Evolutionary conservation across 495 filamentous ascomycete genomes (phyloP).

Genomic region (Aspergillus campestris): DNA sequence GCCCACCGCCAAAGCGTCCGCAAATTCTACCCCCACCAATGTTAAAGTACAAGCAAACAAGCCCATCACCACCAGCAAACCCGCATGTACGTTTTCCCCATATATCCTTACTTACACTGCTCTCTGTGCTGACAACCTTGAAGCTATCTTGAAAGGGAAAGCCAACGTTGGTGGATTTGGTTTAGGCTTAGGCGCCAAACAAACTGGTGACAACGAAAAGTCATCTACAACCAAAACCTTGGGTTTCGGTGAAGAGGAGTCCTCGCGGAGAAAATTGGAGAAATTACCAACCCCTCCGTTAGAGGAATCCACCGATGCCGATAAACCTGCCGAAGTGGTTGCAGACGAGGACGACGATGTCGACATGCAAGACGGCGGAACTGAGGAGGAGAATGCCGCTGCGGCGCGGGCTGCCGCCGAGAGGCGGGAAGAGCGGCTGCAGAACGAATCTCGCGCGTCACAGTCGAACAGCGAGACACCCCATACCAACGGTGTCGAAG

Average conservation of each 20-base stretch:
- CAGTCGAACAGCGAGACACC: conserved; percentile 19
- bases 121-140: conserved; percentile 9
- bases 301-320: conserved; percentile 50
- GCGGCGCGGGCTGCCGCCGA: conserved; percentile 74
- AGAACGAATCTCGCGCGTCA: conserved; percentile 34
- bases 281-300: conserved; percentile 70
- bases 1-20: conserved; percentile 43
- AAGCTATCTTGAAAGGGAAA: conserved; percentile 45
- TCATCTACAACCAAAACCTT: conserved; percentile 60
- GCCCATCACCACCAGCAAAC: conserved; percentile 36
- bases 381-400: conserved; percentile 79
- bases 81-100: conserved; percentile 25
- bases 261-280: conserved; percentile 75
- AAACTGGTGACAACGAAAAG: conserved; percentile 54
- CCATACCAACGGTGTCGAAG: conserved; percentile 27
- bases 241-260: conserved; percentile 83
- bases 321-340: conserved; percentile 51
- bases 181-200: conserved; percentile 64
- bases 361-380: conserved; percentile 64
- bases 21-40: conserved; percentile 32
- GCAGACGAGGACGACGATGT: conserved; percentile 61
- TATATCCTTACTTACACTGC: not conserved
- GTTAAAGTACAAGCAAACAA: conserved; percentile 45
- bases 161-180: conserved; percentile 80
- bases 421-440: conserved; percentile 60